phyloP scores from a whole-genome alignment of 2,329 filamentous ascomycete species.

The Trichoderma breve region DNA sequence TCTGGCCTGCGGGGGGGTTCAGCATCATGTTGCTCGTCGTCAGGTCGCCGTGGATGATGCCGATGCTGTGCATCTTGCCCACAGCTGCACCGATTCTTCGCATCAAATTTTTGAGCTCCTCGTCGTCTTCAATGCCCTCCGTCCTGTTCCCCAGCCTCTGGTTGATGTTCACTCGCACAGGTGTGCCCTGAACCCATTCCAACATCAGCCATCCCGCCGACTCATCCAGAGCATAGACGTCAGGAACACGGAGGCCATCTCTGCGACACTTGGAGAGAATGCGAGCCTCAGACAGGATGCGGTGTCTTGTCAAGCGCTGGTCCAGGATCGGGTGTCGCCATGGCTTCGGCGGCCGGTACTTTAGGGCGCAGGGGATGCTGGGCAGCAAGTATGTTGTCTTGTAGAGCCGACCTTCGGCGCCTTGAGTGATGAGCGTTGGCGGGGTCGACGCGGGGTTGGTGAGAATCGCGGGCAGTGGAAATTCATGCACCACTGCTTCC shows the following conservation, averaged over 20 bases:
- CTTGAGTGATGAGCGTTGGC: slow-evolving; percentile 78
- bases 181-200: slow-evolving; percentile 78
- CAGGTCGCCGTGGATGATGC: slow-evolving; percentile 90
- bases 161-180: slow-evolving; percentile 69
- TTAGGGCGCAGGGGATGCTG: slow-evolving; percentile 71
- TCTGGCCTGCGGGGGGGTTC: slow-evolving; percentile 32
- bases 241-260: slow-evolving; percentile 80
- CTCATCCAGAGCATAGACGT: slow-evolving; percentile 68
- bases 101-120: slow-evolving; percentile 62
- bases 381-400: slow-evolving; percentile 75
- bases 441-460: slow-evolving; percentile 57
- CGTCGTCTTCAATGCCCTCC: slow-evolving; percentile 42
- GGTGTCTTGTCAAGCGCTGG: slow-evolving; percentile 77
- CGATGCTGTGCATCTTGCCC: slow-evolving; percentile 75
- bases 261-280: slow-evolving; percentile 75
- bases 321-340: slow-evolving; percentile 92
- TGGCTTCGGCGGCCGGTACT: slow-evolving; percentile 85
- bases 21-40: slow-evolving; percentile 98
- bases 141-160: slow-evolving; percentile 58
- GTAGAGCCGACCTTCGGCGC: slow-evolving; percentile 94
- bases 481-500: slow-evolving; percentile 26
- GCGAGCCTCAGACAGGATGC: slow-evolving; percentile 84
- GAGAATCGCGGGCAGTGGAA: slow-evolving; percentile 64
- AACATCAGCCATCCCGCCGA: slow-evolving; percentile 71
- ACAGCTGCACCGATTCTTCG: slow-evolving; percentile 67